phyloP scores from a whole-genome alignment of 2,329 filamentous ascomycete genomes.

The Verticillium alfalfae region DNA sequence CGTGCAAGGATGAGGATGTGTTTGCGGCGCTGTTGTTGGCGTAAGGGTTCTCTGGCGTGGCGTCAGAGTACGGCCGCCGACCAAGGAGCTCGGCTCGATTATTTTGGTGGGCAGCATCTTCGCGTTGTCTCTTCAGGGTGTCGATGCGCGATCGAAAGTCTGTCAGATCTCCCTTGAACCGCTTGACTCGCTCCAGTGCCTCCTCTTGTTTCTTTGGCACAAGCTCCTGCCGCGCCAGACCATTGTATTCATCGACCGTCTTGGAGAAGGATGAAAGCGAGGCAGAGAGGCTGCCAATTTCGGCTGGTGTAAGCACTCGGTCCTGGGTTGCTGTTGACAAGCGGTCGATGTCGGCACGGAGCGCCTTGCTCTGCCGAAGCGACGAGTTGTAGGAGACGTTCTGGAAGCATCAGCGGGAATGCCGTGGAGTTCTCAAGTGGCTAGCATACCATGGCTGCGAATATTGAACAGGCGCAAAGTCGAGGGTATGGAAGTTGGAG shows the following conservation, averaged over 20 bases:
- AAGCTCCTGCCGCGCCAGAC: conserved; percentile 80
- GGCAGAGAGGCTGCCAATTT: conserved; percentile 66
- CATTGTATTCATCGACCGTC: conserved; percentile 87
- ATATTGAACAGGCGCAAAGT: not conserved
- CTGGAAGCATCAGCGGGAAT: conserved; percentile 31
- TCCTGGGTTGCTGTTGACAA: conserved; percentile 58
- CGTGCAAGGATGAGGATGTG: conserved; percentile 26
- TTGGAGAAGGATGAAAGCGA: conserved; percentile 77
- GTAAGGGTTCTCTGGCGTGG: conserved; percentile 88
- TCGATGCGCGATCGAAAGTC: conserved; percentile 78
- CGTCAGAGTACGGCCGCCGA: conserved; percentile 73
- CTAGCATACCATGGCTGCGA: not conserved
- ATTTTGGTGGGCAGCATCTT: conserved; percentile 61
- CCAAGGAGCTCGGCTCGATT: conserved; percentile 81
- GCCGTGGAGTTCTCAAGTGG: not conserved
- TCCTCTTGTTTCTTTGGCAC: conserved; percentile 90
- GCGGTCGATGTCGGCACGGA: conserved; percentile 69
- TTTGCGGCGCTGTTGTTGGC: conserved; percentile 43
- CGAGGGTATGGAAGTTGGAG: not conserved
- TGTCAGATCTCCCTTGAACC: conserved; percentile 75
- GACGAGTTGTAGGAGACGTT: conserved; percentile 83
- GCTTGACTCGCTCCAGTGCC: conserved; percentile 76
- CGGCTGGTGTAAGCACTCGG: conserved; percentile 51
- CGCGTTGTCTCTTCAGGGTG: conserved; percentile 67
- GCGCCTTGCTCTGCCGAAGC: conserved; percentile 74